Conservation (phyloP, 768 basidiomycete genomes). For the Pulveroboletus sp. region DNA sequence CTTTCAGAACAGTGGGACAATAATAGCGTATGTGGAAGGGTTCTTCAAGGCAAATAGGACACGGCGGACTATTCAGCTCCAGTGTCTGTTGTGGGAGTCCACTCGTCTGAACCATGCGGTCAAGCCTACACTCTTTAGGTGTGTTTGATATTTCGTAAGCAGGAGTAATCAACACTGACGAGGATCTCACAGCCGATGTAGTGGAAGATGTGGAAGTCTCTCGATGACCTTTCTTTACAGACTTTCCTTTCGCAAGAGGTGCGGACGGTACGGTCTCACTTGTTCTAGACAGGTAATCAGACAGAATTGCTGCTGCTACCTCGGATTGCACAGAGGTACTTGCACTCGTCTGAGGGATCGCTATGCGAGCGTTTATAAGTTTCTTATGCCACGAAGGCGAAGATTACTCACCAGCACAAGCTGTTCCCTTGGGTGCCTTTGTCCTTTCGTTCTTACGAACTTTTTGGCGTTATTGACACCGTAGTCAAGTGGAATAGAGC, state of each 20-base stretch:
- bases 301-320: conserved; percentile 18
- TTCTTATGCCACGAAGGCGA: conserved; percentile 3
- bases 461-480: conserved; percentile 8
- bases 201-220: conserved; percentile 2
- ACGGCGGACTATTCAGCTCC: conserved; percentile 17
- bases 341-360: conserved; percentile 12
- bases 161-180: neutral
- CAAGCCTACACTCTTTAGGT: neutral
- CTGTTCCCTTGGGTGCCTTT: neutral
- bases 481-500: neutral
- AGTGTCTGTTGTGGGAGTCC: neutral
- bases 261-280: conserved; percentile 2
- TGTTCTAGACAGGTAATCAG: conserved; percentile 1
- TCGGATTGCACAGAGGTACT: conserved; percentile 14
- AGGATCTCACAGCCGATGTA: neutral
- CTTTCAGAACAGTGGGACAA: conserved; percentile 46
- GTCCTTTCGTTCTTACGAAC: neutral
- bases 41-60: conserved; percentile 43
- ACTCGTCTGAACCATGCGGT: neutral
- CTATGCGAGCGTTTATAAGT: conserved; percentile 24
- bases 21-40: conserved; percentile 45
- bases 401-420: conserved; percentile 16
- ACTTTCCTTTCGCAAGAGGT: conserved; percentile 8
- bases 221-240: conserved; percentile 5
- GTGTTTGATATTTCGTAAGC: neutral